Conservation (phyloP, 78 protist species). For the Planoprotostelium fungivorum region DNA sequence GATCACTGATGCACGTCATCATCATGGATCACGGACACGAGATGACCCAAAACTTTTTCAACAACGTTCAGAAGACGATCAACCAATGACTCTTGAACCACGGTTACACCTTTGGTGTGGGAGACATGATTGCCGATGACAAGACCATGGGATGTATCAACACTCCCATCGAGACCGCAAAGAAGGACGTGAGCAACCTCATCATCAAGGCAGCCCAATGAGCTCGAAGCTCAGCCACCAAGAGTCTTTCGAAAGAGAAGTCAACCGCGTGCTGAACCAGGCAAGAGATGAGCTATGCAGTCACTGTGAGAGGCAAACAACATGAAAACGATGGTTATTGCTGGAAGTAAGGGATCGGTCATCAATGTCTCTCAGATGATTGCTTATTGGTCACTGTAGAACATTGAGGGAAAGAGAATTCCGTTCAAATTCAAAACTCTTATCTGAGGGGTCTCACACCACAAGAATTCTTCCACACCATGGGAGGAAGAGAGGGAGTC, state of each 20-base stretch:
- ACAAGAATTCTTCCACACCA: conserved; percentile 99
- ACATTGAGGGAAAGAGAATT: conserved; percentile 99
- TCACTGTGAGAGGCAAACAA: conserved; percentile 71
- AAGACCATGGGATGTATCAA: conserved; percentile 70
- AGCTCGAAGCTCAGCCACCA: conserved; percentile 78
- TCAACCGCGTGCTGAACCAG: conserved; percentile 89
- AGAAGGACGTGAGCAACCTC: conserved; percentile 66
- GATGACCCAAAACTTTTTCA: conserved; percentile 72
- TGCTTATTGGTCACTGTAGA: conserved; percentile 99
- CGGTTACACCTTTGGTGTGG: conserved; percentile 94
- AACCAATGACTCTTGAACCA: conserved; percentile 88
- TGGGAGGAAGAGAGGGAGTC: conserved; percentile 99
- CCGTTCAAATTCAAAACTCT: conserved; percentile 96
- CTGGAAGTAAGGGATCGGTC: conserved; percentile 97
- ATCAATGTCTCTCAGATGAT: conserved; percentile 98
- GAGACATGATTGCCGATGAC: conserved; percentile 92
- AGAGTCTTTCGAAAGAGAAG: conserved; percentile 94
- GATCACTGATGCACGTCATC: conserved; percentile 87
- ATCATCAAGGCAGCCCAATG: conserved; percentile 50
- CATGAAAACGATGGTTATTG: conserved; percentile 89
- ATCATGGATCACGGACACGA: conserved; percentile 89
- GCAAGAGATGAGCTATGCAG: conserved; percentile 78
- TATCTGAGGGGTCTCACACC: conserved; percentile 96
- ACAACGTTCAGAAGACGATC: conserved; percentile 75
- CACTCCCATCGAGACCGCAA: conserved; percentile 58